Evolutionary conservation across 2,329 filamentous ascomycete genomes (phyloP).

Genomic region (Diaporthe sp.): DNA sequence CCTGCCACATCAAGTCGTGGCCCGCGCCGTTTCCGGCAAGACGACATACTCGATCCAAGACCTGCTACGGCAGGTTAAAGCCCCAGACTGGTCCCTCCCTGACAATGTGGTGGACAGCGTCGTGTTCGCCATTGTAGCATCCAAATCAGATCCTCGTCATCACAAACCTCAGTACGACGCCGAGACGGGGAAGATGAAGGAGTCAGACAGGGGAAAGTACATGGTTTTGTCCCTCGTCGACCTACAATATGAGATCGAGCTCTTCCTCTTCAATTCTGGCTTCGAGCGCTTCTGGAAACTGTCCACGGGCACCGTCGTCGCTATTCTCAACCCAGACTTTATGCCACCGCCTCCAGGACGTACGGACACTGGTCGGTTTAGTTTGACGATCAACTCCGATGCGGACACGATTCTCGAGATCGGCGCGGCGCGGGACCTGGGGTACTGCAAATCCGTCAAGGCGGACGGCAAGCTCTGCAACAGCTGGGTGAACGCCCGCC

Average conservation of each 20-base stretch:
- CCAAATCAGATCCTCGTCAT: slow-evolving; percentile 84
- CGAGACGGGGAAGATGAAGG: slow-evolving; percentile 61
- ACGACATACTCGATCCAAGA: slow-evolving; percentile 84
- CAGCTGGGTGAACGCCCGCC: slow-evolving; percentile 88
- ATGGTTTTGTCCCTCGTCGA: slow-evolving; percentile 93
- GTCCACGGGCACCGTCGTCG: slow-evolving; percentile 90
- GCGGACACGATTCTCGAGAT: slow-evolving; percentile 93
- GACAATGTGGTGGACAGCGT: slow-evolving; percentile 90
- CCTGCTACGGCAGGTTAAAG: slow-evolving; percentile 84
- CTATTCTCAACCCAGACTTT: slow-evolving; percentile 90
- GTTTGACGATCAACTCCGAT: slow-evolving; percentile 85
- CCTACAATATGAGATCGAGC: slow-evolving; percentile 89
- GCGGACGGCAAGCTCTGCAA: slow-evolving; percentile 87
- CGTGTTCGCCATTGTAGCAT: slow-evolving; percentile 87
- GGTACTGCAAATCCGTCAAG: slow-evolving; percentile 87
- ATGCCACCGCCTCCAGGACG: slow-evolving; percentile 87
- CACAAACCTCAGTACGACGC: slow-evolving; percentile 63
- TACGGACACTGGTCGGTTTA: slow-evolving; percentile 86
- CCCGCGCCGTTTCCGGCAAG: slow-evolving; percentile 83
- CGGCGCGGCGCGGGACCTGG: slow-evolving; percentile 86
- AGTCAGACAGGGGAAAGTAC: slow-evolving; percentile 82
- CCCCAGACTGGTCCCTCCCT: slow-evolving; percentile 85
- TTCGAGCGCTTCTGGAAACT: slow-evolving; percentile 96
- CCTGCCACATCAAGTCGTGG: slow-evolving; percentile 84
- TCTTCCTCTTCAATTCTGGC: slow-evolving; percentile 92